Evolutionary conservation across 352 stramenopile species (phyloP).

Genomic region (Phytophthora quininea): DNA sequence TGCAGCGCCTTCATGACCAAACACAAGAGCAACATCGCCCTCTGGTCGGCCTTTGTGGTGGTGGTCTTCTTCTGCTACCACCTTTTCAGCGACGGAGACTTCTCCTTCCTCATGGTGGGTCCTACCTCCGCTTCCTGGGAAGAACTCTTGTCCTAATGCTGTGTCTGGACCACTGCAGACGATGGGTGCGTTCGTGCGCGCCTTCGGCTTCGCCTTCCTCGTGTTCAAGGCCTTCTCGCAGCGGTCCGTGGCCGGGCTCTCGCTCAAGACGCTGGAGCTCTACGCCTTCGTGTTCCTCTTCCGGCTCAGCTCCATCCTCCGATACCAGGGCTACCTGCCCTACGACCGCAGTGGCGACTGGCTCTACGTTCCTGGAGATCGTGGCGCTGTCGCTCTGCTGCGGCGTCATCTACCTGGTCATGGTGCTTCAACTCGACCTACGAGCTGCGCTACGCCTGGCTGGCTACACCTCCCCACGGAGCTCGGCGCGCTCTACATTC

Average conservation of each 20-base stretch:
- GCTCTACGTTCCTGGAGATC: slow-evolving; percentile 97
- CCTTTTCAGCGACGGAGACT: slow-evolving; percentile 97
- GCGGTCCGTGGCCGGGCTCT: slow-evolving; percentile 91
- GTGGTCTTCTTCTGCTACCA: slow-evolving; percentile 96
- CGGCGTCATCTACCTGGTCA: slow-evolving; percentile 91
- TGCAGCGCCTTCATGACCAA: slow-evolving; percentile 73
- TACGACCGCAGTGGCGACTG: slow-evolving; percentile 96
- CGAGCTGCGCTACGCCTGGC: slow-evolving; percentile 94
- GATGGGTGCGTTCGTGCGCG: slow-evolving; percentile 88
- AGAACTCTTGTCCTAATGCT: neutral
- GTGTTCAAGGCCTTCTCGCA: slow-evolving; percentile 96
- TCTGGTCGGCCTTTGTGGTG: slow-evolving; percentile 96
- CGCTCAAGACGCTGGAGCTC: slow-evolving; percentile 97
- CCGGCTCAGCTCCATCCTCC: slow-evolving; percentile 96
- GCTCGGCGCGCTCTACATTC: slow-evolving; percentile 83
- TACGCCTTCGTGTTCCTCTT: slow-evolving; percentile 98
- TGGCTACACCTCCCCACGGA: slow-evolving; percentile 87
- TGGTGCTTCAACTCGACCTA: slow-evolving; percentile 95
- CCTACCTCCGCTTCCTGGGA: neutral
- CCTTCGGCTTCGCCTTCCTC: slow-evolving; percentile 92
- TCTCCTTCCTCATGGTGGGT: slow-evolving; percentile 97
- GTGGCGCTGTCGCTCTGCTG: slow-evolving; percentile 89
- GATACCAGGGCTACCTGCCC: slow-evolving; percentile 96
- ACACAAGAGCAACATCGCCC: slow-evolving; percentile 95
- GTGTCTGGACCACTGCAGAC: slow-evolving; percentile 56